Evolutionary conservation across 139 green algal genomes (phyloP).

Genomic region (Chlamydomonas incerta): DNA sequence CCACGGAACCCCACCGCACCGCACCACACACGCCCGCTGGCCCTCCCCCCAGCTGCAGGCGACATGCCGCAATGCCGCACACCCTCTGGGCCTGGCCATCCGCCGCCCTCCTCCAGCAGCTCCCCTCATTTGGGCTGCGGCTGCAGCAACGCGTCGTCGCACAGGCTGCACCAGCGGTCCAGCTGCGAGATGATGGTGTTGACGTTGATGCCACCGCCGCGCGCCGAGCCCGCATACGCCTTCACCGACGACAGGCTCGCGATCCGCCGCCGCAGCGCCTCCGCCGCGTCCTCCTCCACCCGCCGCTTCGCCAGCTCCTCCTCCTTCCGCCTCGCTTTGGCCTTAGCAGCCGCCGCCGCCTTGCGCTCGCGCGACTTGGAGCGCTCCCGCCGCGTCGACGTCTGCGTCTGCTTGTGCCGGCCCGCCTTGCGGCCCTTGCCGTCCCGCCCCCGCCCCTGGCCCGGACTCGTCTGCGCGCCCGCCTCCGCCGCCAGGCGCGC

Average conservation of each 20-base stretch:
- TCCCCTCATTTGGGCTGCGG: neutral
- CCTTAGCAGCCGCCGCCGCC: no score
- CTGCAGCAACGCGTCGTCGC: slow-evolving; percentile 10
- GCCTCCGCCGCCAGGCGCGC: neutral
- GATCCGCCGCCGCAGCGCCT: neutral
- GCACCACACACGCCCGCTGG: no score
- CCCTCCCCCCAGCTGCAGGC: no score
- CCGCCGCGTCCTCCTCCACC: neutral
- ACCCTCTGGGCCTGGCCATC: no score
- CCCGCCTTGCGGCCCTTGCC: no score
- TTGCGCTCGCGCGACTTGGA: no score
- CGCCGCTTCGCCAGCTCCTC: neutral
- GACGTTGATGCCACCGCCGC: slow-evolving; percentile 9
- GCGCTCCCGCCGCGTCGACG: neutral
- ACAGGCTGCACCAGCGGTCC: slow-evolving; percentile 28
- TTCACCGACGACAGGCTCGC: neutral
- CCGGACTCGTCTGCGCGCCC: neutral
- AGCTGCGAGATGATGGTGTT: slow-evolving; percentile 34
- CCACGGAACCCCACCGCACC: no score
- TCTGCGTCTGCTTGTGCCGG: no score
- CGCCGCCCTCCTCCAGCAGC: no score
- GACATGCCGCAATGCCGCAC: no score
- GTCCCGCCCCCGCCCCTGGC: no score
- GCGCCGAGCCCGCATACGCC: neutral
- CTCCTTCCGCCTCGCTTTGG: neutral